phyloP scores from a whole-genome alignment of 768 basidiomycete genomes.

The Xanthoconium purpureum region DNA sequence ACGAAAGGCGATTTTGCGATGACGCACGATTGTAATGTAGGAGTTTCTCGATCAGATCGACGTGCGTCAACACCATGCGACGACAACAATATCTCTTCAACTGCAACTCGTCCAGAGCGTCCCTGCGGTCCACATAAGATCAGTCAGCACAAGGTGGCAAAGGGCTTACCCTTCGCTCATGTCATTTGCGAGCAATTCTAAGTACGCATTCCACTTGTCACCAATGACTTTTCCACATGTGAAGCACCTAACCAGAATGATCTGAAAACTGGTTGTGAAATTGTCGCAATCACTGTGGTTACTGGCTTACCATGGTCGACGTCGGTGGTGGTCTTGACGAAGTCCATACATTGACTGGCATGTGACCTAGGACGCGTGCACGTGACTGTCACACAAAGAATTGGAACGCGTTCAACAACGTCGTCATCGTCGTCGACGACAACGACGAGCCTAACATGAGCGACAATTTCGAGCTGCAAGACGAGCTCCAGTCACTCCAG shows the following conservation, averaged over 20 bases:
- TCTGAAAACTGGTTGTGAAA: slow-evolving; percentile 44
- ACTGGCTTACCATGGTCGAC: slow-evolving; percentile 25
- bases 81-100: slow-evolving; percentile 95
- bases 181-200: slow-evolving; percentile 76
- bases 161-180: slow-evolving; percentile 80
- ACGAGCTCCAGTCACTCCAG: slow-evolving; percentile 67
- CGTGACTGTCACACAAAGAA: slow-evolving; percentile 20
- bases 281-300: background rate
- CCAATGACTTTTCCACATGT: slow-evolving; percentile 97
- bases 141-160: background rate
- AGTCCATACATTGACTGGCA: background rate
- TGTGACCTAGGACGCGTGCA: slow-evolving; percentile 19
- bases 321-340: slow-evolving; percentile 1
- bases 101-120: slow-evolving; percentile 85
- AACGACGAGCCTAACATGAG: slow-evolving; percentile 30
- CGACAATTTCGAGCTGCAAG: slow-evolving; percentile 68
- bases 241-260: slow-evolving; percentile 94
- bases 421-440: slow-evolving; percentile 1
- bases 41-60: slow-evolving; percentile 95
- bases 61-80: slow-evolving; percentile 74
- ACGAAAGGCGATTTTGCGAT: slow-evolving; percentile 28
- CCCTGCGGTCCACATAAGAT: slow-evolving; percentile 43
- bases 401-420: slow-evolving; percentile 13
- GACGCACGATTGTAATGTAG: slow-evolving; percentile 59
- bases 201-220: slow-evolving; percentile 90